Percentiles rank a stretch among this genome's conserved stretches.
These are phyloP conservation scores for Calonectria hawksworthii DNA, from an alignment of 2,329 filamentous ascomycete genomes.

Conservation along the genomic window DNA sequence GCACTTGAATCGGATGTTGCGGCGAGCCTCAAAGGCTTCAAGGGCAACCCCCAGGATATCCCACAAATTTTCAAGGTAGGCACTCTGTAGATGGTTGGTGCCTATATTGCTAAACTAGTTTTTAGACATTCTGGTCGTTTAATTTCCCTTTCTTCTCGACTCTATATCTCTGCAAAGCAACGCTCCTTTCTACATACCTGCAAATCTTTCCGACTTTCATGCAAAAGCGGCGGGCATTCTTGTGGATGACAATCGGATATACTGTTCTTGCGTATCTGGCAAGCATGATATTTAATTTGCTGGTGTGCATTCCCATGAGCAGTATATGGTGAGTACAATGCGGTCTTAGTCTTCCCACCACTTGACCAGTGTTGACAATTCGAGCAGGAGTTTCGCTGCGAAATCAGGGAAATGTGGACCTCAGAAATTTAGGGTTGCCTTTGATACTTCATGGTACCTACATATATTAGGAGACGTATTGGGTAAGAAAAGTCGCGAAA, in stretches of 20 bases:
- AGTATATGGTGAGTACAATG: background rate
- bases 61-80: background rate
- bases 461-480: background rate
- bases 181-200: background rate
- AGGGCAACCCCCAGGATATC: background rate
- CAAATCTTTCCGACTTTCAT: background rate
- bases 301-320: background rate
- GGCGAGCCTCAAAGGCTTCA: background rate
- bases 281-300: background rate
- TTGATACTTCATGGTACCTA: background rate
- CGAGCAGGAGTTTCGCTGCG: background rate
- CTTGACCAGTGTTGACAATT: background rate
- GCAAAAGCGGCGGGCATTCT: background rate
- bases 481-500: background rate
- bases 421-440: background rate
- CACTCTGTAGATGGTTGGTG: no score
- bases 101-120: background rate
- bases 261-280: background rate
- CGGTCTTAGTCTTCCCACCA: fast-evolving
- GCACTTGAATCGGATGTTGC: background rate
- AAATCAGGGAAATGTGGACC: background rate
- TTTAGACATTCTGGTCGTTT: background rate
- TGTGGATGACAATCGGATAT: background rate
- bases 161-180: conserved; percentile 1
- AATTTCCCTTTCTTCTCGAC: background rate